Evolutionary conservation across 1,284 basidiomycete genomes (phyloP).

Genomic region (Ustilago hordei): DNA sequence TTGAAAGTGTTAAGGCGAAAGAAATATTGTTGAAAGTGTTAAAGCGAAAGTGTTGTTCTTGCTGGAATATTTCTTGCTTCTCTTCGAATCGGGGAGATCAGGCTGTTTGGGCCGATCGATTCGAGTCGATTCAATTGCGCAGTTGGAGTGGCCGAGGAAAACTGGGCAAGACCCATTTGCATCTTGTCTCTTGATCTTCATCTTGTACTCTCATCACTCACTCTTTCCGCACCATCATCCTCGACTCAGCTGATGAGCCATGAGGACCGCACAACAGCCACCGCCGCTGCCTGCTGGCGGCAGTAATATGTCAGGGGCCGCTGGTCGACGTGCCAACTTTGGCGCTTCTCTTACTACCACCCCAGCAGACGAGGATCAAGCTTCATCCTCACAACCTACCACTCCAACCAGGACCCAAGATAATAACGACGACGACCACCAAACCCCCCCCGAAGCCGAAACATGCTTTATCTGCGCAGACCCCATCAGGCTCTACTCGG

Average conservation of each 20-base stretch:
- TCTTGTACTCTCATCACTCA: too few species aligned
- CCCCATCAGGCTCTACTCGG: constrained; percentile 87
- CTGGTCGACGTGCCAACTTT: constrained; percentile 51
- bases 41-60: too few species aligned
- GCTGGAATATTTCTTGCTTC: too few species aligned
- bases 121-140: too few species aligned
- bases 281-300: constrained; percentile 16
- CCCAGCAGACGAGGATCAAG: neutral
- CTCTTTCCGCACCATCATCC: too few species aligned
- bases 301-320: constrained; percentile 18
- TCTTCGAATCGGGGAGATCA: too few species aligned
- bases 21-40: too few species aligned
- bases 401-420: neutral
- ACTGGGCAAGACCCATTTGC: too few species aligned
- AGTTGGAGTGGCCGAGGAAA: too few species aligned
- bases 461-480: constrained; percentile 97
- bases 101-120: too few species aligned
- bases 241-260: neutral
- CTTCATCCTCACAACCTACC: neutral
- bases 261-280: constrained; percentile 27
- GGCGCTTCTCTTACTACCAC: constrained; percentile 46
- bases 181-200: too few species aligned
- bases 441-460: constrained; percentile 64
- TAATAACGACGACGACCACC: constrained; percentile 70
- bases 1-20: too few species aligned